These are phyloP conservation scores for Aspergillus nidulans DNA, from an alignment of 495 filamentous ascomycete species.

Conservation along the genomic window DNA sequence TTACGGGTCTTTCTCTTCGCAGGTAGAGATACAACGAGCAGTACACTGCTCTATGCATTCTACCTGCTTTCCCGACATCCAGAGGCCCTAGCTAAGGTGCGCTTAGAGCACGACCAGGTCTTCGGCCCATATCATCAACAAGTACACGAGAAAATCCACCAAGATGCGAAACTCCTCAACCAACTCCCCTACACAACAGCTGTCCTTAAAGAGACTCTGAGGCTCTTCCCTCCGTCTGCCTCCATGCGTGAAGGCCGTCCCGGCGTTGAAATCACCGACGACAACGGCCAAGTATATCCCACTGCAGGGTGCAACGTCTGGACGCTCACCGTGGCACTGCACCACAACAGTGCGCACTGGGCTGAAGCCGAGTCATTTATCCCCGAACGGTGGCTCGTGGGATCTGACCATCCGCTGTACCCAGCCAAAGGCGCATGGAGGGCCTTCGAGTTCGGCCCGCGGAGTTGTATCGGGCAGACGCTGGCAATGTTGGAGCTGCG, in stretches of 20 bases:
- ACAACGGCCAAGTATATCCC: conserved; percentile 27
- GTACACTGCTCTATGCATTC: conserved; percentile 28
- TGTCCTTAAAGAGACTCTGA: conserved; percentile 47
- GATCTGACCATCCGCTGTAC: conserved; percentile 11
- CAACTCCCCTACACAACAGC: conserved; percentile 40
- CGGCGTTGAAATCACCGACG: conserved; percentile 25
- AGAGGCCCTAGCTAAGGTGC: conserved; percentile 28
- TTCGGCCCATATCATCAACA: conserved; percentile 25
- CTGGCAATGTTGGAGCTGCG: conserved; percentile 37
- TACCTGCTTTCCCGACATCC: conserved; percentile 47
- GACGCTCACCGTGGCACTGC: conserved; percentile 15
- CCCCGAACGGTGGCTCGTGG: conserved; percentile 31
- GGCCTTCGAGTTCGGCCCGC: conserved; percentile 43
- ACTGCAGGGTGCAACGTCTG: conserved; percentile 25
- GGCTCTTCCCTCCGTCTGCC: conserved; percentile 39
- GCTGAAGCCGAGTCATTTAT: conserved; percentile 29
- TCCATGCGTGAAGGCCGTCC: conserved; percentile 30
- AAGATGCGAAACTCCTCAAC: conserved; percentile 36
- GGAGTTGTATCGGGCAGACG: conserved; percentile 47
- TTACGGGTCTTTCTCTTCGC: conserved; percentile 24
- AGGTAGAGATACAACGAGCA: conserved; percentile 32
- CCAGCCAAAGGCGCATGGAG: conserved; percentile 31
- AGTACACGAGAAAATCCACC: conserved; percentile 19
- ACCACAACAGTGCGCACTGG: conserved; percentile 27
- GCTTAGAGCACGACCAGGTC: conserved; percentile 42